A percentile compares a stretch with the other conserved stretches of the same genome.
phyloP scores from a whole-genome alignment of 1,284 basidiomycete genomes.

The Trichosporon coremiiforme region DNA sequence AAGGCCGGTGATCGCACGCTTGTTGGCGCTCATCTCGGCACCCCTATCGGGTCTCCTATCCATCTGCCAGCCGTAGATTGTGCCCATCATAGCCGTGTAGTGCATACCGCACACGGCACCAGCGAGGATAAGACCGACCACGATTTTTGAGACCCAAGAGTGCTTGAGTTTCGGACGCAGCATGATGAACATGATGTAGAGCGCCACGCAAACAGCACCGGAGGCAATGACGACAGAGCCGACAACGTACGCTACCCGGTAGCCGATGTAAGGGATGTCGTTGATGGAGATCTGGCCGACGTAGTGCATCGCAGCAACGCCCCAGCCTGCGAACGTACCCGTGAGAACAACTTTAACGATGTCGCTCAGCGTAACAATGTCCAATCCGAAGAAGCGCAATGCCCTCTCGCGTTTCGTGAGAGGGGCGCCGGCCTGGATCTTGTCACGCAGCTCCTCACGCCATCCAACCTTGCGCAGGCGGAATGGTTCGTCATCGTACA shows the following conservation, averaged over 20 bases:
- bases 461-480: constrained; percentile 19
- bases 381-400: constrained; percentile 50
- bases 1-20: constrained; percentile 55
- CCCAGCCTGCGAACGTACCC: constrained; percentile 57
- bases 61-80: constrained; percentile 49
- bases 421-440: constrained; percentile 25
- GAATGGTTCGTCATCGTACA: constrained; percentile 24
- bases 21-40: constrained; percentile 42
- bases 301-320: constrained; percentile 59
- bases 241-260: constrained; percentile 53
- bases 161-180: constrained; percentile 59
- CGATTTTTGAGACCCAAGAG: constrained; percentile 55
- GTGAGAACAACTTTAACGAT: constrained; percentile 56
- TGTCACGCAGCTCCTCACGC: constrained; percentile 28
- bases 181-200: constrained; percentile 60
- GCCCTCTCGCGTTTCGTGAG: constrained; percentile 31
- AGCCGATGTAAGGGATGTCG: constrained; percentile 55
- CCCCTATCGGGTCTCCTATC: constrained; percentile 33
- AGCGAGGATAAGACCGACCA: constrained; percentile 56
- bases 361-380: constrained; percentile 53
- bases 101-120: constrained; percentile 57
- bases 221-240: constrained; percentile 58
- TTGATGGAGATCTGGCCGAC: constrained; percentile 58
- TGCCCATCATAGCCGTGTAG: constrained; percentile 52
- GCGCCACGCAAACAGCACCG: constrained; percentile 55